Evolutionary conservation across 148 eudicot genomes (phyloP).

Genomic region (Rheum nobile): DNA sequence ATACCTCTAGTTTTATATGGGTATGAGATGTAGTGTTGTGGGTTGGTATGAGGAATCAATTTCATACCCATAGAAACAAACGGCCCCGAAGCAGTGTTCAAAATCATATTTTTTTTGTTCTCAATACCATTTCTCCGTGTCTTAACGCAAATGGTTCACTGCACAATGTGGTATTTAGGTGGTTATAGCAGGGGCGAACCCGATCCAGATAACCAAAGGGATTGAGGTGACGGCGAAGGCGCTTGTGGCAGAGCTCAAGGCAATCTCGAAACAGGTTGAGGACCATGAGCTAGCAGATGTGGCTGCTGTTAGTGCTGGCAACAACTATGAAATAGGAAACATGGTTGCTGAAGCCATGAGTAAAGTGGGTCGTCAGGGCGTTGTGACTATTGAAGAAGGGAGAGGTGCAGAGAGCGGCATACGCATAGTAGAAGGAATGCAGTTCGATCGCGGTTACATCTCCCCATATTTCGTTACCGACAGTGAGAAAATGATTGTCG

Average conservation of each 20-base stretch:
- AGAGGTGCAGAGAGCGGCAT: conserved; percentile 63
- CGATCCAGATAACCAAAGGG: conserved; percentile 64
- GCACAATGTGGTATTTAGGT: conserved; percentile 25
- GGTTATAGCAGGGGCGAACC: conserved; percentile 77
- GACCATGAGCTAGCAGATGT: conserved; percentile 94
- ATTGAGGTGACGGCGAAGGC: conserved; percentile 57
- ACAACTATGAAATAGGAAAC: conserved; percentile 78
- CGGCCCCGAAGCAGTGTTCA: not conserved
- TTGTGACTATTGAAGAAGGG: conserved; percentile 96
- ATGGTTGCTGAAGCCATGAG: conserved; percentile 96
- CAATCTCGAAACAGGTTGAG: conserved; percentile 83
- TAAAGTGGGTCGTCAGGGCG: conserved; percentile 91
- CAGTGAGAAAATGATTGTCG: conserved; percentile 55
- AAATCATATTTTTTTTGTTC: not conserved
- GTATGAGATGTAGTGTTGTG: too few species aligned
- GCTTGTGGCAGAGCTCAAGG: conserved; percentile 50
- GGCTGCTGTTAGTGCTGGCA: conserved; percentile 99
- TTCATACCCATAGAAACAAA: too few species aligned
- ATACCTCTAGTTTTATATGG: too few species aligned
- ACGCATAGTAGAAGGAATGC: conserved; percentile 50
- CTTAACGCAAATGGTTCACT: not conserved
- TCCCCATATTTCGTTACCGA: conserved; percentile 74
- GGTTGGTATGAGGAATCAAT: too few species aligned
- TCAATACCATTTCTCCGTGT: not conserved
- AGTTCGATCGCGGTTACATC: conserved; percentile 65